Evolutionary conservation across 495 filamentous ascomycete genomes (phyloP).

Genomic region (Glonium stellatum): DNA sequence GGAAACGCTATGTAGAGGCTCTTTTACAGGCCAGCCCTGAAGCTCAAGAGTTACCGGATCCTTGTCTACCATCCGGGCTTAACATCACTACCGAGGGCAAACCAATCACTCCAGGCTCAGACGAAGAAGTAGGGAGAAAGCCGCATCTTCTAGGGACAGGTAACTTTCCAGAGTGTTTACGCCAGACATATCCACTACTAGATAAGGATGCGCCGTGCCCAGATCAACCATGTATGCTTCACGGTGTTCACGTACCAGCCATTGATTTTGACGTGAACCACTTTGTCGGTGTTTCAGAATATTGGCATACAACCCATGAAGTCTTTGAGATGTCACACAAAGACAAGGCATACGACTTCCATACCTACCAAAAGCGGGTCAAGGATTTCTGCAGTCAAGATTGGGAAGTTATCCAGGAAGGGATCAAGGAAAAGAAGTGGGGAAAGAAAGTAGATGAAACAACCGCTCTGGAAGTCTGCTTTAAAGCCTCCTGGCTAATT

Average conservation of each 20-base stretch:
- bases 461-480: slow-evolving; percentile 79
- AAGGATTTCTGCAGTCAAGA: slow-evolving; percentile 75
- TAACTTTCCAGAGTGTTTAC: slow-evolving; percentile 75
- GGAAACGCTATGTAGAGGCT: slow-evolving; percentile 68
- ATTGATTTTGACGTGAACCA: slow-evolving; percentile 98
- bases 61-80: slow-evolving; percentile 77
- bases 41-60: slow-evolving; percentile 71
- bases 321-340: slow-evolving; percentile 77
- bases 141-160: slow-evolving; percentile 71
- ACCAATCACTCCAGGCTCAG: slow-evolving; percentile 35
- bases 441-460: slow-evolving; percentile 70
- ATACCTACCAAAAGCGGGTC: slow-evolving; percentile 81
- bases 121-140: slow-evolving; percentile 34
- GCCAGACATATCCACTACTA: slow-evolving; percentile 74
- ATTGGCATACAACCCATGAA: slow-evolving; percentile 97
- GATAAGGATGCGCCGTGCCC: slow-evolving; percentile 82
- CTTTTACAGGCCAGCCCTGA: slow-evolving; percentile 53
- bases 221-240: slow-evolving; percentile 78
- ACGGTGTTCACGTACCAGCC: slow-evolving; percentile 83
- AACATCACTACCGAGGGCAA: slow-evolving; percentile 49
- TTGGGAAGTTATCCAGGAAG: slow-evolving; percentile 67
- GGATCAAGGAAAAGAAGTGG: slow-evolving; percentile 57
- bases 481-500: slow-evolving; percentile 97
- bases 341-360: slow-evolving; percentile 84
- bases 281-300: slow-evolving; percentile 96